Evolutionary conservation across 768 basidiomycete genomes (phyloP).

Genomic region (Leccinum truebloodii): DNA sequence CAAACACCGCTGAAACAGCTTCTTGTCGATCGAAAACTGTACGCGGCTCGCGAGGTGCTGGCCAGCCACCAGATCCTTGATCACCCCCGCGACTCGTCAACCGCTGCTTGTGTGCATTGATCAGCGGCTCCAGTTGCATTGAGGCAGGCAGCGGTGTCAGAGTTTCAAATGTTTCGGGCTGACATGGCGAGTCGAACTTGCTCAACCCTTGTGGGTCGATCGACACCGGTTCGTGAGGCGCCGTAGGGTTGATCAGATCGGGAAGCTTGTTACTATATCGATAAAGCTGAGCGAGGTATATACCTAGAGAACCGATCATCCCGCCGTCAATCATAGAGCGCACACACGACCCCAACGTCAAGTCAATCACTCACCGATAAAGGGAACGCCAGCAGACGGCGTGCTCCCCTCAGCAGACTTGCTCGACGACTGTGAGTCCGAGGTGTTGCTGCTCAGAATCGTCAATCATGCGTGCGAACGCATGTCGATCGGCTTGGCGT

Average conservation of each 20-base stretch:
- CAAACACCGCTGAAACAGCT: no score
- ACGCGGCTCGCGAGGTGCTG: no score
- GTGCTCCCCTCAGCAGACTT: conserved; percentile 44
- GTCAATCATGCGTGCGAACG: conserved; percentile 45
- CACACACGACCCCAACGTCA: background rate
- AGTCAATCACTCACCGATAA: conserved; percentile 59
- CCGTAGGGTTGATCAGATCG: conserved; percentile 81
- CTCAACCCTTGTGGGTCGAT: conserved; percentile 62
- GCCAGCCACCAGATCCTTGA: no score
- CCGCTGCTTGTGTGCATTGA: conserved; percentile 88
- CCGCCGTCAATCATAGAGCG: background rate
- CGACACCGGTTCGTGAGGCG: conserved; percentile 66
- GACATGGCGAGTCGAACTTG: conserved; percentile 62
- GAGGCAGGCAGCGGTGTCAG: conserved; percentile 69
- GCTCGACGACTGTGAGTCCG: conserved; percentile 39
- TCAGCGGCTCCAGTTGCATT: conserved; percentile 83
- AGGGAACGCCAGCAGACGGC: conserved; percentile 72
- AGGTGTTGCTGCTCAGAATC: conserved; percentile 48
- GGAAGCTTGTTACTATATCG: conserved; percentile 68
- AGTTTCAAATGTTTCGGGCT: conserved; percentile 77
- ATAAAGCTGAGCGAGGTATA: conserved; percentile 74
- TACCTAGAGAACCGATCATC: conserved; percentile 44
- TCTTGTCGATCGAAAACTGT: no score
- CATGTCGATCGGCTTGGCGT: conserved; percentile 58
- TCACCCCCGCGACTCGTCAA: conserved; percentile 73